A percentile compares a stretch with the other conserved stretches of the same genome.
phyloP scores from a whole-genome alignment of 2,329 filamentous ascomycete genomes.

The Colletotrichum eleusines region DNA sequence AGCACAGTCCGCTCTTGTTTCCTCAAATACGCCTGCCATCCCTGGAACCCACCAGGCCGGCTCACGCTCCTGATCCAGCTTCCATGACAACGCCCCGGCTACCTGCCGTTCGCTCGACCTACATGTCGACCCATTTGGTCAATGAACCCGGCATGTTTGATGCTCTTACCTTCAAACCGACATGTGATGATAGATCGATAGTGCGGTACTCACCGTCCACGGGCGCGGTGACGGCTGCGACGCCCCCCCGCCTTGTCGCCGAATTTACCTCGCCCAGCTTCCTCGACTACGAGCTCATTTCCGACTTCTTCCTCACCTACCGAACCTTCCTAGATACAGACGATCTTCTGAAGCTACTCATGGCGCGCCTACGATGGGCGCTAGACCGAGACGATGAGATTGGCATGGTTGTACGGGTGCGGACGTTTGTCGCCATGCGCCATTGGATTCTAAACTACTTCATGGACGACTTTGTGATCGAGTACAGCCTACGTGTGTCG shows the following conservation, averaged over 20 bases:
- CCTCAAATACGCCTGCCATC: constrained; percentile 51
- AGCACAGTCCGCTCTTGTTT: constrained; percentile 54
- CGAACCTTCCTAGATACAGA: constrained; percentile 84
- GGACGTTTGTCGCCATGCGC: constrained; percentile 93
- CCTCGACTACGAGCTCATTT: constrained; percentile 95
- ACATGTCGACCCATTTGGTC: constrained; percentile 61
- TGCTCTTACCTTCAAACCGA: constrained; percentile 79
- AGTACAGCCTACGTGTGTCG: constrained; percentile 77
- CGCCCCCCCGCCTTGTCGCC: constrained; percentile 88
- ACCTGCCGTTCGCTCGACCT: constrained; percentile 59
- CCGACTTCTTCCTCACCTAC: constrained; percentile 97
- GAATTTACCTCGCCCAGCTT: constrained; percentile 97
- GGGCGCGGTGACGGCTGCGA: constrained; percentile 87
- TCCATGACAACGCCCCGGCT: constrained; percentile 53
- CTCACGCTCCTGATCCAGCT: constrained; percentile 27
- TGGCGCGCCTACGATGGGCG: constrained; percentile 90
- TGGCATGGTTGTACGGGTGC: constrained; percentile 93
- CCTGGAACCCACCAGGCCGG: constrained; percentile 43
- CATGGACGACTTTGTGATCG: constrained; percentile 88
- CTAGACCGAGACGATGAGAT: constrained; percentile 82
- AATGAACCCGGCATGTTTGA: constrained; percentile 87
- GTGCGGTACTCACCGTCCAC: constrained; percentile 82
- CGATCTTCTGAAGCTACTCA: constrained; percentile 84
- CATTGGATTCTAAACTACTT: constrained; percentile 99
- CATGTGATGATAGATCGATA: constrained; percentile 81